phyloP scores from a whole-genome alignment of 2,329 filamentous ascomycete species.

The Ilyonectria robusta region DNA sequence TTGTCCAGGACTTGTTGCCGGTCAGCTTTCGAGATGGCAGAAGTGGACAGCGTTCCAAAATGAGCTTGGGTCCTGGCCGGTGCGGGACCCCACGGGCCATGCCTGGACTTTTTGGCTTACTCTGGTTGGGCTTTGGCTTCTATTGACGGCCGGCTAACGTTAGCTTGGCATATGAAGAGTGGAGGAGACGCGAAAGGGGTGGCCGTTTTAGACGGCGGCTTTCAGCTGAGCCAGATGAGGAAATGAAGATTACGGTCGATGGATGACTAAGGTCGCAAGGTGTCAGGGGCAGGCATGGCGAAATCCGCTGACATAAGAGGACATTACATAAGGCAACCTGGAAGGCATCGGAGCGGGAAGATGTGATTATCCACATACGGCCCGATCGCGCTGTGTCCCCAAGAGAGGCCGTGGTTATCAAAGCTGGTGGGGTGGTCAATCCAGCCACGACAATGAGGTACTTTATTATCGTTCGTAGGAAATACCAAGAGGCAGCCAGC shows the following conservation, averaged over 20 bases:
- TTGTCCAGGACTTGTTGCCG: constrained; percentile 22
- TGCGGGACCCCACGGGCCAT: constrained; percentile 24
- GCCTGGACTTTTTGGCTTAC: constrained; percentile 26
- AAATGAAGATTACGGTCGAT: not conserved
- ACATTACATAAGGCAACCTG: not conserved
- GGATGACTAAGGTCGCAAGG: constrained; percentile 1
- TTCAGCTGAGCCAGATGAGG: not conserved
- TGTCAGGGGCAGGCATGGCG: not conserved
- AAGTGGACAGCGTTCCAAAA: constrained; percentile 39
- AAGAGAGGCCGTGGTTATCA: constrained; percentile 16
- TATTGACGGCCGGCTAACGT: constrained; percentile 11
- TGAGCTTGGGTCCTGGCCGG: constrained; percentile 22
- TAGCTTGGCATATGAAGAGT: constrained; percentile 13
- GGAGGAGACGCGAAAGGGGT: constrained; percentile 5
- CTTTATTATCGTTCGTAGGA: constrained; percentile 24
- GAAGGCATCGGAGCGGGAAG: constrained; percentile 21
- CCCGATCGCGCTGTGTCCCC: constrained; percentile 24
- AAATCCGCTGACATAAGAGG: not conserved
- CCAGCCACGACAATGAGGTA: constrained; percentile 31
- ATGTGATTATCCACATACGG: constrained; percentile 31
- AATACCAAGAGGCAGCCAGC: constrained; percentile 1
- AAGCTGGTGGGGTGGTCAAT: constrained; percentile 29
- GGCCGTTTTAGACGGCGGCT: constrained; percentile 14
- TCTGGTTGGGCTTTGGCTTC: constrained; percentile 8
- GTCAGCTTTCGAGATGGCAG: constrained; percentile 27